Percentiles rank a stretch among this genome's conserved stretches.
Conservation (phyloP, 208 protist genomes). For the Leishmania aethiopica region DNA sequence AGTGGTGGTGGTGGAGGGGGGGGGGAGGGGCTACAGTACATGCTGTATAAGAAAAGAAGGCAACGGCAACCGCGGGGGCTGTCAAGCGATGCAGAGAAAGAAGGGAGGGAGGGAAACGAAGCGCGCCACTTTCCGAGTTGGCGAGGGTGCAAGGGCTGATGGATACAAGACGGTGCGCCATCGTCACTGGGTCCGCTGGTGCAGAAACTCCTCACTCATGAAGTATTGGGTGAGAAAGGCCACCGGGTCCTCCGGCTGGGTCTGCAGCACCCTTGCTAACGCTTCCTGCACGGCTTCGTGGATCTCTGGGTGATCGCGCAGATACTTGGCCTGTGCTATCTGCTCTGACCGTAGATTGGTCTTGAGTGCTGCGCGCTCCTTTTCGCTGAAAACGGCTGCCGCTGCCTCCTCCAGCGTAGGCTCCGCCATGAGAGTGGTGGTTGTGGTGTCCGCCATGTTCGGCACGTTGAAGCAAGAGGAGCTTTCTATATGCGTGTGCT, state of each 20-base stretch:
- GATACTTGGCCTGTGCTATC: conserved; percentile 81
- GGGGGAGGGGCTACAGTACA: background rate
- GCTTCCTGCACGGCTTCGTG: conserved; percentile 58
- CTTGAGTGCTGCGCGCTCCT: conserved; percentile 61
- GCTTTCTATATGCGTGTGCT: background rate
- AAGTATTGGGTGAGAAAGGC: conserved; percentile 57
- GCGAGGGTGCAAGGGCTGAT: background rate
- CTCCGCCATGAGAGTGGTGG: conserved; percentile 17
- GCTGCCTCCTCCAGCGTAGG: conserved; percentile 68
- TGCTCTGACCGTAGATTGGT: conserved; percentile 65
- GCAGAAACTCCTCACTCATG: conserved; percentile 30
- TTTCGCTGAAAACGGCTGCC: conserved; percentile 55
- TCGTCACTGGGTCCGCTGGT: conserved; percentile 3
- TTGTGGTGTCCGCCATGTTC: conserved; percentile 7
- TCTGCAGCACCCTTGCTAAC: conserved; percentile 50
- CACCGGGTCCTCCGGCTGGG: conserved; percentile 68
- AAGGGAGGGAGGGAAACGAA: background rate
- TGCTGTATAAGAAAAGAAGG: background rate
- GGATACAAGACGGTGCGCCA: background rate
- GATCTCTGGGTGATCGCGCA: conserved; percentile 82
- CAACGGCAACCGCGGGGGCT: background rate
- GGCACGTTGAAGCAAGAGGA: background rate
- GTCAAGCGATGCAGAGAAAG: background rate
- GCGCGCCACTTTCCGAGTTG: background rate
- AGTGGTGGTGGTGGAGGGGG: background rate